Conservation (phyloP, 2,329 filamentous ascomycete species). For the Balansia obtecta region DNA sequence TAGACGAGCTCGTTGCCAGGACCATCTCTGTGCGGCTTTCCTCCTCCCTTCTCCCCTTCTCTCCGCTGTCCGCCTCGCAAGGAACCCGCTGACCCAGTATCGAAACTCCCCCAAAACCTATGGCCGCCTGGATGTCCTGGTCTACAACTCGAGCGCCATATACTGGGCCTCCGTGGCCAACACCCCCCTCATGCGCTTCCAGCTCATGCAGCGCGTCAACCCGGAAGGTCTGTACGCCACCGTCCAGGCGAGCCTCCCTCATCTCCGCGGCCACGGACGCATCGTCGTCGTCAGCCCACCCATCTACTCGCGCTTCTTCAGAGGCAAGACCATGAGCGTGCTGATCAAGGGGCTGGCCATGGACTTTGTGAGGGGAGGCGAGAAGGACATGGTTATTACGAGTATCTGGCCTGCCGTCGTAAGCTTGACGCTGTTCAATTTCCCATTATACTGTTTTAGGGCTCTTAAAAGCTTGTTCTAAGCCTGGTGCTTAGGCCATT, state of each 20-base stretch:
- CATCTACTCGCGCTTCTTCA: conserved; percentile 75
- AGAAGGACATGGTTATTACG: conserved; percentile 59
- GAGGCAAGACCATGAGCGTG: conserved; percentile 80
- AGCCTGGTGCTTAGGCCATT: conserved; percentile 34
- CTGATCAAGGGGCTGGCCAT: conserved; percentile 71
- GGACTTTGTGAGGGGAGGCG: conserved; percentile 52
- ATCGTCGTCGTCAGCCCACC: conserved; percentile 73
- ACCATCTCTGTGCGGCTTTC: conserved; percentile 30
- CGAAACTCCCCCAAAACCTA: conserved; percentile 28
- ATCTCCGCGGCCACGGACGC: conserved; percentile 46
- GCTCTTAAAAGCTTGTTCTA: background rate
- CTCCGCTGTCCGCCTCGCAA: background rate
- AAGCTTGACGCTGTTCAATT: conserved; percentile 17
- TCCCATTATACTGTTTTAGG: too few relatives aligned
- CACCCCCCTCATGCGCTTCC: conserved; percentile 65
- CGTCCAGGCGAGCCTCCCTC: conserved; percentile 55
- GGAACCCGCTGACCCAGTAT: too few relatives aligned
- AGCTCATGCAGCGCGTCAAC: conserved; percentile 65
- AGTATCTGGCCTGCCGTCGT: conserved; percentile 74
- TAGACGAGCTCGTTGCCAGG: conserved; percentile 45
- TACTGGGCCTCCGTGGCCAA: conserved; percentile 68
- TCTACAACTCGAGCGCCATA: conserved; percentile 79
- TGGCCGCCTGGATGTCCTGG: conserved; percentile 55
- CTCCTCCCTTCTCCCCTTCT: background rate
- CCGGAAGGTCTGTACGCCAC: conserved; percentile 63